phyloP scores from a whole-genome alignment of 768 basidiomycete genomes.

The Tremella mesenterica region DNA sequence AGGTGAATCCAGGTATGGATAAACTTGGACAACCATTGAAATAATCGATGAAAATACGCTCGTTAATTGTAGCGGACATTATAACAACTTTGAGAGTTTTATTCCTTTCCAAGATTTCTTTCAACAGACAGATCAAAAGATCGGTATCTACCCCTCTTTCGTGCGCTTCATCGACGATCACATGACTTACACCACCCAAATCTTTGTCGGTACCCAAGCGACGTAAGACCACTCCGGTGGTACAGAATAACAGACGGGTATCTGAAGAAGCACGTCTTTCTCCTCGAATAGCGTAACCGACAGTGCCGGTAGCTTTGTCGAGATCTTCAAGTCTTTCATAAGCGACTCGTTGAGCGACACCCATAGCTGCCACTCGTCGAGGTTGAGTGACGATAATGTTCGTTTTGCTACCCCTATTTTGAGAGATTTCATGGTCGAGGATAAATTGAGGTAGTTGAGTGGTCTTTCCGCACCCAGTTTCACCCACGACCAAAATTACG shows the following conservation, averaged over 20 bases:
- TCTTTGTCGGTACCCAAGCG: slow-evolving; percentile 65
- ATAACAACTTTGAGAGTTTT: slow-evolving; percentile 66
- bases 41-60: slow-evolving; percentile 51
- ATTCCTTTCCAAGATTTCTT: slow-evolving; percentile 61
- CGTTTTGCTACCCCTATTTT: slow-evolving; percentile 55
- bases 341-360: slow-evolving; percentile 78
- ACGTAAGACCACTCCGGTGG: slow-evolving; percentile 83
- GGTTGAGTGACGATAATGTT: slow-evolving; percentile 85
- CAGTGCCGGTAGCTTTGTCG: slow-evolving; percentile 54
- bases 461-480: slow-evolving; percentile 71
- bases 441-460: slow-evolving; percentile 76
- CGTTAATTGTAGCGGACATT: slow-evolving; percentile 92
- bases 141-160: slow-evolving; percentile 88
- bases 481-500: slow-evolving; percentile 78
- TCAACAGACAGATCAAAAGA: slow-evolving; percentile 73
- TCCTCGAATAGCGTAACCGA: slow-evolving; percentile 79
- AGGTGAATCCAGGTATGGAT: slow-evolving; percentile 70
- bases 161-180: slow-evolving; percentile 90
- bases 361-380: slow-evolving; percentile 75
- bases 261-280: slow-evolving; percentile 60
- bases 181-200: slow-evolving; percentile 64
- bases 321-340: slow-evolving; percentile 53
- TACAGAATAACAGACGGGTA: slow-evolving; percentile 79
- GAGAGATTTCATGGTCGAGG: slow-evolving; percentile 66
- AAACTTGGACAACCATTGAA: slow-evolving; percentile 72